Evolutionary conservation across 208 protist species (phyloP).

Genomic region (Zelonia costaricensis): DNA sequence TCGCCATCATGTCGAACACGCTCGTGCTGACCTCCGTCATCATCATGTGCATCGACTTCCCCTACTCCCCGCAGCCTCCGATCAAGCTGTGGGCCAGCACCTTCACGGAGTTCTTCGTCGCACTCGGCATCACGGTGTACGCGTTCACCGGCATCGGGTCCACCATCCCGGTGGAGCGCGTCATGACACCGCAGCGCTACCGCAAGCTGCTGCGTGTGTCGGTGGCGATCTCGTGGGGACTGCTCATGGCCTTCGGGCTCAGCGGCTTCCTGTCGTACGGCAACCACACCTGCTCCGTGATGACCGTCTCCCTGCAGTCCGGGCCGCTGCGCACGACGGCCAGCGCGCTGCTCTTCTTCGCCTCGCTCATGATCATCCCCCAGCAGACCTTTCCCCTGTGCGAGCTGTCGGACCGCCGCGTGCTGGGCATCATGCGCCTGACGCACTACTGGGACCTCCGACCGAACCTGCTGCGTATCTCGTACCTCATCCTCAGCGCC

Average conservation of each 20-base stretch:
- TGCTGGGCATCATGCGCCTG: constrained; percentile 45
- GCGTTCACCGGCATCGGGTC: constrained; percentile 63
- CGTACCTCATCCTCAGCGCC: constrained; percentile 28
- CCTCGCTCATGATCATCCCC: constrained; percentile 50
- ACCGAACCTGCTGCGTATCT: constrained; percentile 50
- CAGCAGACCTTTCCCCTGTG: constrained; percentile 57
- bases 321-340: constrained; percentile 44
- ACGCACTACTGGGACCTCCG: constrained; percentile 41
- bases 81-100: constrained; percentile 43
- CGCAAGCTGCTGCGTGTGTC: constrained; percentile 37
- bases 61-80: constrained; percentile 25
- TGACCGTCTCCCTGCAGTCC: constrained; percentile 49
- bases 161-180: constrained; percentile 40
- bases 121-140: constrained; percentile 55
- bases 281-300: constrained; percentile 53
- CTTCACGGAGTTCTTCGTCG: constrained; percentile 43
- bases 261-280: constrained; percentile 52
- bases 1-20: constrained; percentile 44
- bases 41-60: constrained; percentile 51
- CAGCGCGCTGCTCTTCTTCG: constrained; percentile 54
- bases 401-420: constrained; percentile 46
- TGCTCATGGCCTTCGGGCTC: constrained; percentile 46
- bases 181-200: constrained; percentile 39
- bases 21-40: constrained; percentile 44
- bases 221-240: constrained; percentile 23